Conservation (phyloP, 1,284 basidiomycete species). For the Tilletia horrida region DNA sequence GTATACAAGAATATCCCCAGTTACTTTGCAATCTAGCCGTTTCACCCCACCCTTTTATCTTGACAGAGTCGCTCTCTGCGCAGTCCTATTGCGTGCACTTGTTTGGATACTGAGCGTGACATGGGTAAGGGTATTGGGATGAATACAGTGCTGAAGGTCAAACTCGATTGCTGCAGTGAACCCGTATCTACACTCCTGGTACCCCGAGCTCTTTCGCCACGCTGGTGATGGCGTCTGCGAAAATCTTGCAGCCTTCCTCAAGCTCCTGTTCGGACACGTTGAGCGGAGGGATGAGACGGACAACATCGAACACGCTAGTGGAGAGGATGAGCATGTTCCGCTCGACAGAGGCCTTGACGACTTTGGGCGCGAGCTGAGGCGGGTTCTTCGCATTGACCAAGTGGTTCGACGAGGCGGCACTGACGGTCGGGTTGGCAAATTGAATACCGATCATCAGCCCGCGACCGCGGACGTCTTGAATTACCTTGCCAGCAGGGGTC, state of each 20-base stretch:
- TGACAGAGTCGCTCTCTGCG: too few species aligned
- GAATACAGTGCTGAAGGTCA: too few species aligned
- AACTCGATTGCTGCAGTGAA: too few species aligned
- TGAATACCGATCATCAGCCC: slow-evolving; percentile 53
- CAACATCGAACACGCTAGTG: slow-evolving; percentile 47
- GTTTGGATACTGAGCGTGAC: too few species aligned
- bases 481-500: slow-evolving; percentile 35
- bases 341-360: slow-evolving; percentile 42
- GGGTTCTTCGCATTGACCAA: background rate
- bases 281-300: slow-evolving; percentile 50
- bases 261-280: slow-evolving; percentile 45
- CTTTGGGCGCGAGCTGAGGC: slow-evolving; percentile 36
- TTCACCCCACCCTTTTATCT: too few species aligned
- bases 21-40: too few species aligned
- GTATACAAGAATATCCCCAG: too few species aligned
- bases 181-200: background rate
- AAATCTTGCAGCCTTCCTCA: slow-evolving; percentile 38
- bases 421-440: slow-evolving; percentile 24
- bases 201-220: slow-evolving; percentile 11
- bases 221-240: slow-evolving; percentile 33
- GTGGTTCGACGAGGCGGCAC: background rate
- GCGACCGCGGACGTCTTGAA: slow-evolving; percentile 48
- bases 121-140: too few species aligned
- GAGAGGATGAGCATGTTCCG: slow-evolving; percentile 47
- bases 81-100: too few species aligned